Base-by-base conservation (phyloP, 495 filamentous ascomycete genomes). In the Barbatosphaeria neglecta region DNA sequence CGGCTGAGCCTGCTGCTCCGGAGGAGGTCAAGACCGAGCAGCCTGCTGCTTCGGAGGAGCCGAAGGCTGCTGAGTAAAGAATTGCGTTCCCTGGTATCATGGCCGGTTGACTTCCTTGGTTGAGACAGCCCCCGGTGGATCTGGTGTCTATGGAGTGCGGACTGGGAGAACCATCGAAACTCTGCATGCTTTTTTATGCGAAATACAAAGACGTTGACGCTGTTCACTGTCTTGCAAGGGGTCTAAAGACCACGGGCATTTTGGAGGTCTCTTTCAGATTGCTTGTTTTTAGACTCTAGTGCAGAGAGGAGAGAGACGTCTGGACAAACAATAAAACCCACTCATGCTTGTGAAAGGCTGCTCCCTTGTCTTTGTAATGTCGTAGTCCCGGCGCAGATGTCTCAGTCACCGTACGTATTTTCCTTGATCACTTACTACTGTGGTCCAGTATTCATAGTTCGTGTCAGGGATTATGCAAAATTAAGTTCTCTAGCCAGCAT, bases 1-100 rank as follows among this genome's bases (percentile, higher is more conserved):
- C 75, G 24, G 80, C 83, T 41, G 82, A 87, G 64, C 72, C 80
- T 45, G 72, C 82, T 49, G 67, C 74, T 37, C 70, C 76, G 56
- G 55, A 63, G 28, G 70, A 68, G 59, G 61, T 66, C 49, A 60
- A 70, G 53, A 51, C 60, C 23, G 70, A 70, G 10, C 49, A 63
- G 35, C 58, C 69, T 22, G 59, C 69, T 42, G 48, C 50, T 40
- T 44, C 50, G 13, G 70, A 74, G 61, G 70, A 74, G 65, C 63
- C 68, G 42, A 73, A 72, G 68, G 66, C 61, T 58, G 53, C 68
- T 48, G 70, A 74, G 68, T 74, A 72, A n/a, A 68, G 41, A 50
- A 52, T 43, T 39, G 52, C 50, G 28, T 56, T 60, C 49, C 45
- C 43, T 57, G 48, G 57, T 61, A 48, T 62, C 57, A 45, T 49